phyloP scores from a whole-genome alignment of 805 yeast species.

The Dipodascus geniculatus region DNA sequence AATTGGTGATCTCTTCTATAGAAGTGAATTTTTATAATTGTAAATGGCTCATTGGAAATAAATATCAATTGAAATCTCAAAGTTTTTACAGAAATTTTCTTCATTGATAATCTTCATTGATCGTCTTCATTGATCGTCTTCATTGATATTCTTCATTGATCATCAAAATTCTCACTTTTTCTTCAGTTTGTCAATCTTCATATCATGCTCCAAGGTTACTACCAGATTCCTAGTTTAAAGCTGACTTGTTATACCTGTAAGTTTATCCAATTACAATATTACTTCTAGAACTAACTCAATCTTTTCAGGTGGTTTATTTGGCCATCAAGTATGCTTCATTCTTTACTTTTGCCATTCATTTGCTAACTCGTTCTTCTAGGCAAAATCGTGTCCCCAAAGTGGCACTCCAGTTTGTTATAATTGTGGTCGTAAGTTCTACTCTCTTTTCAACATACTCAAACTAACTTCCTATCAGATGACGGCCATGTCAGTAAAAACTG shows the following conservation, averaged over 20 bases:
- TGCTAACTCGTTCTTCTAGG: constrained; percentile 13
- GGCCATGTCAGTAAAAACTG: constrained; percentile 89
- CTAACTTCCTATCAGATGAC: constrained; percentile 9
- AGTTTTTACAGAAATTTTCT: background rate
- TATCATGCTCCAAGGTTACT: constrained; percentile 1
- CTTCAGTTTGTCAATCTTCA: background rate
- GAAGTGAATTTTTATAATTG: no score
- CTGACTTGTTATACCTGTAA: constrained; percentile 18
- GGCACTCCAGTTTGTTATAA: constrained; percentile 29
- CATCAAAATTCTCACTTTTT: background rate
- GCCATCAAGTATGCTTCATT: constrained; percentile 11
- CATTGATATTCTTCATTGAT: no score
- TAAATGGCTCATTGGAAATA: background rate
- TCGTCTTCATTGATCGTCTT: background rate
- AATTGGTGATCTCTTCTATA: background rate
- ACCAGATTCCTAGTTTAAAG: constrained; percentile 14
- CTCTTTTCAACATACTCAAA: background rate
- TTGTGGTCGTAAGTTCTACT: constrained; percentile 22
- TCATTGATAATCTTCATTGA: no score
- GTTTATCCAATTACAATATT: constrained; percentile 1
- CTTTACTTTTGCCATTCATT: background rate
- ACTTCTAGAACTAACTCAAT: background rate
- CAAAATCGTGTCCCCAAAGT: constrained; percentile 26
- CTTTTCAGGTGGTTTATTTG: constrained; percentile 15
- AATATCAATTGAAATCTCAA: background rate